Conservation (phyloP, 768 basidiomycete species). For the Trametopsis cervina region DNA sequence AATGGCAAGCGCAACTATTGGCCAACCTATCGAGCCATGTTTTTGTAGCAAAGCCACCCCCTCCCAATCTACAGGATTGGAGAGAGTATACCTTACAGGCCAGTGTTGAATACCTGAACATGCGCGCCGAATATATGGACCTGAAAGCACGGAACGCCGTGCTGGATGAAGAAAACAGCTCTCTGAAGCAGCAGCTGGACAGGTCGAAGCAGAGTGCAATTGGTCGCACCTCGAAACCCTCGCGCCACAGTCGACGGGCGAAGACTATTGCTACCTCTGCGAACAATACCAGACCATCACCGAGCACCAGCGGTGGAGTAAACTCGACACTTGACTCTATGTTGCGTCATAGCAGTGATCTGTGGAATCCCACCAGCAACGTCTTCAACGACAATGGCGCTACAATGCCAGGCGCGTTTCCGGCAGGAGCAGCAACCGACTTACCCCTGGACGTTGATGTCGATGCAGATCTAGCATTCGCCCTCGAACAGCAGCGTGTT, state of each 20-base stretch:
- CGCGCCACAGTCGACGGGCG: too few species aligned
- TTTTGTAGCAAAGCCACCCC: conserved; percentile 31
- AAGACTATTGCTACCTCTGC: too few species aligned
- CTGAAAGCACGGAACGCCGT: conserved; percentile 27
- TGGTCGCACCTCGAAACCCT: neutral
- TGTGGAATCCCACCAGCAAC: too few species aligned
- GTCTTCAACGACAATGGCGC: too few species aligned
- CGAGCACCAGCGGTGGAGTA: too few species aligned
- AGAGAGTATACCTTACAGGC: conserved; percentile 38
- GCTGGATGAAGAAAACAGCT: conserved; percentile 16
- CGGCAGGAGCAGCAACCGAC: neutral
- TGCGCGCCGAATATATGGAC: conserved; percentile 34
- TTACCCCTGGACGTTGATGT: neutral
- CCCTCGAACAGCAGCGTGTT: conserved; percentile 27
- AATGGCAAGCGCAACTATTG: conserved; percentile 63
- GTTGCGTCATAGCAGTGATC: too few species aligned
- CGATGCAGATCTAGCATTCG: conserved; percentile 17
- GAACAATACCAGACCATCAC: too few species aligned
- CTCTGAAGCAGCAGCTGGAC: conserved; percentile 10
- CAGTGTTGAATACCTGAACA: conserved; percentile 38
- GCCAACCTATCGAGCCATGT: conserved; percentile 53
- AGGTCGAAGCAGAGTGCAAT: neutral
- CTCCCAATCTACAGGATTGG: conserved; percentile 16
- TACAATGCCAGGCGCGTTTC: too few species aligned
- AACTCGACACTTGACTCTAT: too few species aligned